Base-by-base conservation (phyloP, 768 basidiomycete genomes). In the Suillus weaverae region DNA sequence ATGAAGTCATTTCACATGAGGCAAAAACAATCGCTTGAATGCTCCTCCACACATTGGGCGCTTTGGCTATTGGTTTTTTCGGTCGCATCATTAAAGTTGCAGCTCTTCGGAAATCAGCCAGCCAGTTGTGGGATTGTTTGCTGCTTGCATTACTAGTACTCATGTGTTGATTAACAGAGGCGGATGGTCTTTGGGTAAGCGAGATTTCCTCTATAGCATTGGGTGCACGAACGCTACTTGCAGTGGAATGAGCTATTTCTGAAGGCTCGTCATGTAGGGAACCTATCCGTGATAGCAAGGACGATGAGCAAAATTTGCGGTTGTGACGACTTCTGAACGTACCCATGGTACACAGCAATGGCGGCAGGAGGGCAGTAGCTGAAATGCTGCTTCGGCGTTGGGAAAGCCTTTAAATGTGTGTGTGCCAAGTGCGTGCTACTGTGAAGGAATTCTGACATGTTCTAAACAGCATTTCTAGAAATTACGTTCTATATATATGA, bases 1-100 rank as follows among this genome's bases (percentile, higher is more conserved):
- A 59, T 4, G 22, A 11, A 44, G 83, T 61, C 38, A 20, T 32
- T 41, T 41, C 60, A 90, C 91, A 90, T 41, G 89, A 89, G 16
- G 83, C 80, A 11, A 75, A 51, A 10, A 89, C 11, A 59, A 91
- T 85, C 0, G 89, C 78, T 64, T 77, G 80, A 44, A 90, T 64
- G 66, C 89, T 86, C 50, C 75, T 50, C 60, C 79, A 67, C 32
- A 79, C 62, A 8, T 78, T 77, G 6, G 89, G 90, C 0, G 86
- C 60, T 0, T 76, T 66, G 0, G 78, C 85, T 35, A 75, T 22
- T 66, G 68, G 75, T 68, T 63, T 82, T 14, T 67, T 53, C 1
- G 86, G 85, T 3, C 63, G 70, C 4, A 9, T 10, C 5, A 83
- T 53, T 68, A 86, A 69, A 2, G 66, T 69, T 7, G 71, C 74